Evolutionary conservation across 345 rosid genomes (phyloP), one percentile per base, ranked within the genome.

Genomic region (Carallia pectinifolia): DNA sequence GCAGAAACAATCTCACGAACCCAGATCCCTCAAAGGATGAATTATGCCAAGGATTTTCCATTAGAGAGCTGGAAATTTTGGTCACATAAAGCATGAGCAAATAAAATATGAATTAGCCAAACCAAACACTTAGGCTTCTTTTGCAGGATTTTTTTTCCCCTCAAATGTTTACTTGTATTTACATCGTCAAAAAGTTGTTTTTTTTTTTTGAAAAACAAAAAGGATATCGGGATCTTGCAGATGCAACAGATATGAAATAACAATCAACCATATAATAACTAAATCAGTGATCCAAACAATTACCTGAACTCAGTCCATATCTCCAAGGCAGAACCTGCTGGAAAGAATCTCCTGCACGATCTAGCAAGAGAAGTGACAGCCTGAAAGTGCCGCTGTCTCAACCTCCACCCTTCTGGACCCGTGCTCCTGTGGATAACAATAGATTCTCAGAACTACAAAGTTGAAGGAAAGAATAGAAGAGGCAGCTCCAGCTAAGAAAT

Each of bases 31-130:
- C 99, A 73, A 95, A 95, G 72, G 96, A 76, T 53, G 97, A 84
- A 81, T 95, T 92, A 79, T 95, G 97, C 97, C 97, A 95, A 37
- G 99, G 99, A 81, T 95, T 95, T 75, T 92, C 97, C 88, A 92
- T 77, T 61, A 89, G 85, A 76, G 86, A 76, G 80, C 99, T 95
- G 88, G 82, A 76, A 74, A 56, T 67, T 64, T 33, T 23, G 77
- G 68, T 64, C 18, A 10, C 31, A 13, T 9, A 27, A 30, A 27
- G 31, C 10, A 56, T 10, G 33, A 56, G 2, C 29, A 65, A 69
- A 61, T 79, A 13, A 31, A 69, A 12, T 13, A 44, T 44, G 50
- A 44, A 44, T 44, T 33, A 31, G 36, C 58, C 13, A 60, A 61
- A 62, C 10, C 19, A 7, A 18, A 9, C 59, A 56, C 13, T 13